Conservation (phyloP, 441 rosid species). For the Gossypium schwendimanii region DNA sequence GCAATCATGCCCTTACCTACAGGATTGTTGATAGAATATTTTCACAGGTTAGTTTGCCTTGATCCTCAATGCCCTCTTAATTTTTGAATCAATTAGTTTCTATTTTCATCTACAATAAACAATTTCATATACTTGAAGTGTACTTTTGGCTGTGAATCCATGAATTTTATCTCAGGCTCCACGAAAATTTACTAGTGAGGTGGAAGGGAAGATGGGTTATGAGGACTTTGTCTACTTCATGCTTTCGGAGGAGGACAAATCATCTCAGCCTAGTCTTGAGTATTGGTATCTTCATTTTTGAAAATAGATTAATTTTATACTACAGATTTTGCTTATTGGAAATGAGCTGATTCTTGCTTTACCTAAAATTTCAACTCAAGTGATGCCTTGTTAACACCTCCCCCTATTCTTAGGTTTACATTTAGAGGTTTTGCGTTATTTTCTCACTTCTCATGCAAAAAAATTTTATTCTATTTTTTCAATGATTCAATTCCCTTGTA, state of each 20-base stretch:
- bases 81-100: not conserved
- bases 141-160: conserved; percentile 1
- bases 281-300: conserved; percentile 31
- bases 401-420: not conserved
- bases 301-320: not conserved
- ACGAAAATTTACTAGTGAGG: conserved; percentile 35
- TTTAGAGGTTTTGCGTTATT: not conserved
- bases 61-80: not conserved
- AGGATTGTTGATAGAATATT: conserved; percentile 60
- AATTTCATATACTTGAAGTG: not conserved
- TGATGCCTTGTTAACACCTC: not conserved
- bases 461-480: not conserved
- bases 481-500: not conserved
- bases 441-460: not conserved
- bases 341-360: not conserved
- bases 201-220: conserved; percentile 42
- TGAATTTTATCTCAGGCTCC: conserved; percentile 36
- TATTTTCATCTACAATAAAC: not conserved
- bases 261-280: conserved; percentile 42
- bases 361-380: not conserved
- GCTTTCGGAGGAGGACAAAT: conserved; percentile 46
- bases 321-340: not conserved
- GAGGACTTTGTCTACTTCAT: conserved; percentile 55
- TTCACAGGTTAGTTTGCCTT: conserved; percentile 46
- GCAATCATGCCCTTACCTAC: conserved; percentile 56